phyloP scores from a whole-genome alignment of 108 stramenopile genomes.

The Skeletonema potamos region DNA sequence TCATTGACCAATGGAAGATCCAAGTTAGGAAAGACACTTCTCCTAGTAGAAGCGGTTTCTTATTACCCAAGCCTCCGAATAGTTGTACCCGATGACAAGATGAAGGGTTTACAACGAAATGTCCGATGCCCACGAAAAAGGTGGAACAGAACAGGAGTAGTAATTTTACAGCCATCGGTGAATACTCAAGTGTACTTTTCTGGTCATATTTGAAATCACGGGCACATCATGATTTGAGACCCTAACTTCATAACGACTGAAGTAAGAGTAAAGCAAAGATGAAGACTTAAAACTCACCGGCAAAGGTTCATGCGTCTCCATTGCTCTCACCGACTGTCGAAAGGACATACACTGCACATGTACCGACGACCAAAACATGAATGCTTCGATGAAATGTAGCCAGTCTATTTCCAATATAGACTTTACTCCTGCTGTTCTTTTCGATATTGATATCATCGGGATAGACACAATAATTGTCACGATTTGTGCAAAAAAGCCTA shows the following conservation, averaged over 20 bases:
- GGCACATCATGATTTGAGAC: no score
- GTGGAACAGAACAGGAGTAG: not conserved
- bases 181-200: slow-evolving; percentile 18
- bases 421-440: slow-evolving; percentile 8
- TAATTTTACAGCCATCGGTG: slow-evolving; percentile 8
- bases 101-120: slow-evolving; percentile 1
- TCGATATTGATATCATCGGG: slow-evolving; percentile 26
- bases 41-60: slow-evolving; percentile 16
- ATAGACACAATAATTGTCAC: slow-evolving; percentile 21
- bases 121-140: slow-evolving; percentile 1
- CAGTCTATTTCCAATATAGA: slow-evolving; percentile 34
- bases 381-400: slow-evolving; percentile 35
- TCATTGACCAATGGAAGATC: slow-evolving; percentile 44
- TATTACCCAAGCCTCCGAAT: slow-evolving; percentile 22
- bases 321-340: slow-evolving; percentile 25
- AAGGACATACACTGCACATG: slow-evolving; percentile 39
- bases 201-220: not conserved
- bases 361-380: slow-evolving; percentile 33
- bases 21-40: slow-evolving; percentile 30
- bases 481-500: slow-evolving; percentile 32
- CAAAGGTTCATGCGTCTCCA: not conserved
- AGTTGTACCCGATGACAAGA: slow-evolving; percentile 19
- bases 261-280: not conserved
- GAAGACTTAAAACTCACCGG: slow-evolving; percentile 7
- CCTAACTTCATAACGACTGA: not conserved